Evolutionary conservation across 768 basidiomycete genomes (phyloP).

Genomic region (Lactarius quietus): DNA sequence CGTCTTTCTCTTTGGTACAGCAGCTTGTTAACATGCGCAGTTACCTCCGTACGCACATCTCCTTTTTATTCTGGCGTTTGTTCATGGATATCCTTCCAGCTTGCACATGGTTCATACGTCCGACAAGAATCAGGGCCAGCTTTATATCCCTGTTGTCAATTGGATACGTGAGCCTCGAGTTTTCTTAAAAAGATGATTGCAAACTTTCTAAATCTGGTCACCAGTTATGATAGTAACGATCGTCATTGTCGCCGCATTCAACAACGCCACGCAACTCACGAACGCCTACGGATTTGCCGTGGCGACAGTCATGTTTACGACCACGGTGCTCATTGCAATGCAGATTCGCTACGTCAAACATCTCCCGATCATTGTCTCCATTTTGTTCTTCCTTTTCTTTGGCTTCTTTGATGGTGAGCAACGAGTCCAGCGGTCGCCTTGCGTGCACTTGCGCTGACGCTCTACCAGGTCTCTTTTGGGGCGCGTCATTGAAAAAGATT

Average conservation of each 20-base stretch:
- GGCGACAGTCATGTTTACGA: conserved; percentile 62
- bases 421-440: background rate
- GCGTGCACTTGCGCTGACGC: background rate
- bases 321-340: conserved; percentile 50
- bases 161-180: conserved; percentile 39
- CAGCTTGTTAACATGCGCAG: conserved; percentile 62
- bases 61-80: background rate
- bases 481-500: conserved; percentile 56
- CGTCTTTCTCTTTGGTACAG: conserved; percentile 57
- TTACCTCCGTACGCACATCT: conserved; percentile 41
- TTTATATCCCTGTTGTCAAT: conserved; percentile 63
- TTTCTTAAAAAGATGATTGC: background rate
- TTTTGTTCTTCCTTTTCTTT: conserved; percentile 49
- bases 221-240: conserved; percentile 50
- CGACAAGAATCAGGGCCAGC: conserved; percentile 55
- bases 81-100: conserved; percentile 23
- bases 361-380: conserved; percentile 40
- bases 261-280: conserved; percentile 48
- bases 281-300: conserved; percentile 64
- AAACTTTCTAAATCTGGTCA: background rate
- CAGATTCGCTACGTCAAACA: conserved; percentile 58
- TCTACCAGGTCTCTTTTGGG: conserved; percentile 52
- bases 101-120: conserved; percentile 59
- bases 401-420: conserved; percentile 58
- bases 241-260: conserved; percentile 54